Evolutionary conservation across 805 yeast species (phyloP).

Genomic region (Saccharomycopsis fodiens): DNA sequence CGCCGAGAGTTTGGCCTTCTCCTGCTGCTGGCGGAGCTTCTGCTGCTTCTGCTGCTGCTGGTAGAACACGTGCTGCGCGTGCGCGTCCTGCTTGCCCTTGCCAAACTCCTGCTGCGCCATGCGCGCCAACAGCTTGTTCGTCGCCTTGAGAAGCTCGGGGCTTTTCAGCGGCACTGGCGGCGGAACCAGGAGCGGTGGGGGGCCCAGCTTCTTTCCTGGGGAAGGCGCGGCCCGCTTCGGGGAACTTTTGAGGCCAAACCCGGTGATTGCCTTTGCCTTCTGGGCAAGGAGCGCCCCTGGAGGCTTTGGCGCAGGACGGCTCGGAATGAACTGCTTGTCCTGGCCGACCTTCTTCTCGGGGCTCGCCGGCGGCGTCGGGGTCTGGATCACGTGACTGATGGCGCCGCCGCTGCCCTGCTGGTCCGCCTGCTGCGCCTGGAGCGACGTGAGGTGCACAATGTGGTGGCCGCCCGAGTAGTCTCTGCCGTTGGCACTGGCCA

Average conservation of each 20-base stretch:
- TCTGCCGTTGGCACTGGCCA: slow-evolving; percentile 9
- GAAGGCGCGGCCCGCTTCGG: not conserved
- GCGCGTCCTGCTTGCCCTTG: slow-evolving; percentile 7
- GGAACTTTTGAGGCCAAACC: not conserved
- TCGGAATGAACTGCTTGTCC: slow-evolving; percentile 48
- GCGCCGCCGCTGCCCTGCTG: not conserved
- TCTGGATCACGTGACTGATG: not conserved
- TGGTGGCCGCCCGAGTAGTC: slow-evolving; percentile 19
- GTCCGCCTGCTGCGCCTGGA: slow-evolving; percentile 14
- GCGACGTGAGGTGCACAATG: slow-evolving; percentile 15
- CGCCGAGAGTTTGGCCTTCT: slow-evolving; percentile 3
- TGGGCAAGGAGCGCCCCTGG: slow-evolving; percentile 25
- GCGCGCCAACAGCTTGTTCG: slow-evolving; percentile 18
- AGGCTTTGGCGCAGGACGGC: slow-evolving; percentile 65
- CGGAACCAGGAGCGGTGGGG: slow-evolving; percentile 16
- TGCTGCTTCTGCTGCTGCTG: slow-evolving; percentile 22
- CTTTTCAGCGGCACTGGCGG: slow-evolving; percentile 19
- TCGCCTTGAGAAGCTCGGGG: slow-evolving; percentile 17
- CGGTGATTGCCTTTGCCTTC: not conserved
- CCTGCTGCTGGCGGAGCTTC: slow-evolving; percentile 14
- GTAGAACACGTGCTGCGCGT: slow-evolving; percentile 15
- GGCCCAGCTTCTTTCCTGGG: not conserved
- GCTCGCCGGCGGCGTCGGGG: slow-evolving; percentile 3
- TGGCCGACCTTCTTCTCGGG: not conserved
- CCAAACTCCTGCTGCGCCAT: slow-evolving; percentile 16